Evolutionary conservation across 192 early-diverging fungal genomes (phyloP), one percentile per base, ranked within the genome.

Genomic region (Entrophospora sp.): DNA sequence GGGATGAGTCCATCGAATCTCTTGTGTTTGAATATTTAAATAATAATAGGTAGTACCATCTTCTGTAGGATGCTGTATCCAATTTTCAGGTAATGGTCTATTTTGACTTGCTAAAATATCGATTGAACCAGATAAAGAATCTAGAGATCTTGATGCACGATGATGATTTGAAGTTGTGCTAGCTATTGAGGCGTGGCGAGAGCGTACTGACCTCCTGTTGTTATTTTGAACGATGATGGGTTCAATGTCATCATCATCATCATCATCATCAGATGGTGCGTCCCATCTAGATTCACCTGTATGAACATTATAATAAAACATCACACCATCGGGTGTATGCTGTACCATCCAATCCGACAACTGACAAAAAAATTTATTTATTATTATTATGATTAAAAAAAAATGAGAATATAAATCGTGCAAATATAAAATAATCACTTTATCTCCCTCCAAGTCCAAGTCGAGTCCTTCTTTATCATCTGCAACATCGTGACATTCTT

Each of bases 301-400:
- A 20, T 69, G 66, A 32, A 67, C 60, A 46, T 79, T 79, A 46
- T 69, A 79, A 44, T 79, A 79, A 70, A 79, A 79, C 34, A 74
- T 70, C 24, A 69, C 66, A 3, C 77, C 77, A 70, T 79, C 77
- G 1, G 74, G 72, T 3, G 77, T 79, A 22, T 72, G 69, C 45
- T 76, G 77, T 4, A 70, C 57, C n/a, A 79, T 67, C 77, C 77
- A 79, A 55, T 71, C 71, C 8, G 71, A 66, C 68, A 44, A 65
- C 70, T 32, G 62, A 55, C 28, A 36, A 24, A 22, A 32, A 40
- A 42, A 34, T 34, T 56, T 5, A 12, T 56, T 56, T 32, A 56
- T 56, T 31, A 20, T 18, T 36, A 8, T 18, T 56, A 18, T n/a
- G n/a, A n/a, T n/a, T n/a, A n/a, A n/a, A n/a, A n/a, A n/a, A n/a